Evolutionary conservation across 371 early-diverging fungal species (phyloP).

Genomic region (Mucor irregularis): DNA sequence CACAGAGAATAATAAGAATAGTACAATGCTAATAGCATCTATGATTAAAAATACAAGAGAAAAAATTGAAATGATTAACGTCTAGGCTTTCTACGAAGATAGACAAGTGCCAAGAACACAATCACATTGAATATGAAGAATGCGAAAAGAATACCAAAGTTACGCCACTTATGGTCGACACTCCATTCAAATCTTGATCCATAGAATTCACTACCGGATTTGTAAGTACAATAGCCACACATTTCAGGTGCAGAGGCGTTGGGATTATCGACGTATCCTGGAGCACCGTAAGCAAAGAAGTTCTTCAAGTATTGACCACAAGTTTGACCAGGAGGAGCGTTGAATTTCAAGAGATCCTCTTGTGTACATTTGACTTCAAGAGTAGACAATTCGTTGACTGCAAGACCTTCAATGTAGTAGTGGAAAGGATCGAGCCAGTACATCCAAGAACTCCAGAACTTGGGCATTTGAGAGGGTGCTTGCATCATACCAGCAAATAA

Average conservation of each 20-base stretch:
- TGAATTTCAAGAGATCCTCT: slow-evolving; percentile 52
- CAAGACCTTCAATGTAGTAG: slow-evolving; percentile 74
- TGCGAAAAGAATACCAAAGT: slow-evolving; percentile 65
- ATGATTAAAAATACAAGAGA: slow-evolving; percentile 2
- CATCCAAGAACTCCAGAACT: slow-evolving; percentile 79
- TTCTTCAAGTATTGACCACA: slow-evolving; percentile 65
- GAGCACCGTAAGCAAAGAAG: slow-evolving; percentile 48
- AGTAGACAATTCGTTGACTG: slow-evolving; percentile 67
- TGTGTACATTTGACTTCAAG: slow-evolving; percentile 52
- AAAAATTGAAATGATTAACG: slow-evolving; percentile 24
- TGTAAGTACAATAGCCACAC: slow-evolving; percentile 71
- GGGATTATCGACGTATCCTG: slow-evolving; percentile 61
- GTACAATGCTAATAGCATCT: not conserved
- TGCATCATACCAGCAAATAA: slow-evolving; percentile 77
- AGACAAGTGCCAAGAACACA: slow-evolving; percentile 49
- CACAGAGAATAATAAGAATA: not conserved
- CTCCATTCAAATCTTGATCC: slow-evolving; percentile 53
- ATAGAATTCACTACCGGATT: slow-evolving; percentile 62
- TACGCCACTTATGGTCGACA: slow-evolving; percentile 70
- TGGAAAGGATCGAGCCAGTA: slow-evolving; percentile 77
- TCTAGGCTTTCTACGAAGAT: slow-evolving; percentile 38
- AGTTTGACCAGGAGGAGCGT: slow-evolving; percentile 59
- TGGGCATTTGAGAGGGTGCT: slow-evolving; percentile 65
- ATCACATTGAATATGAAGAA: slow-evolving; percentile 58
- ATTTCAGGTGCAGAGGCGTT: slow-evolving; percentile 40